Conservation (phyloP, 257 asterid genomes). For the Gynochthodes officinalis region DNA sequence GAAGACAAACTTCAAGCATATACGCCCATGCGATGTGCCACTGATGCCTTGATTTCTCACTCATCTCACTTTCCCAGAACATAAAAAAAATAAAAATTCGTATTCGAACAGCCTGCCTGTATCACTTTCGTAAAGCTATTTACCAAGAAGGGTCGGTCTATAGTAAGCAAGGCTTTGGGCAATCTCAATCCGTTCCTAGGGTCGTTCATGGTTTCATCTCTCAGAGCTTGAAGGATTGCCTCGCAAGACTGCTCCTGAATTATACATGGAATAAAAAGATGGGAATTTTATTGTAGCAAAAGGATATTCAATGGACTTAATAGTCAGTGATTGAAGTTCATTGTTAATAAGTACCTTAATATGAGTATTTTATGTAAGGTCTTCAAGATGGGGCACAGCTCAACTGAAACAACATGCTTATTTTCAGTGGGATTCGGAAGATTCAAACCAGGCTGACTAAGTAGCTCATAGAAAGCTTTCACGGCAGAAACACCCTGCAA, state of each 20-base stretch:
- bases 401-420: slow-evolving; percentile 80
- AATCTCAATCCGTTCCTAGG: slow-evolving; percentile 87
- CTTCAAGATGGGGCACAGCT: slow-evolving; percentile 79
- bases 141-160: slow-evolving; percentile 82
- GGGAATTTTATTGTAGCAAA: not conserved
- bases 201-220: slow-evolving; percentile 78
- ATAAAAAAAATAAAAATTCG: too few species aligned
- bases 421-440: slow-evolving; percentile 66
- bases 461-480: slow-evolving; percentile 78
- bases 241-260: slow-evolving; percentile 55
- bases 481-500: slow-evolving; percentile 87
- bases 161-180: slow-evolving; percentile 81
- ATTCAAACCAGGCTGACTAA: slow-evolving; percentile 61
- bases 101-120: not conserved
- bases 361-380: slow-evolving; percentile 65
- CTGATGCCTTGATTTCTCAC: not conserved
- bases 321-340: not conserved
- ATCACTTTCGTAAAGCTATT: slow-evolving; percentile 13
- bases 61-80: not conserved
- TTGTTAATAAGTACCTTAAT: slow-evolving; percentile 37
- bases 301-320: not conserved
- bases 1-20: not conserved
- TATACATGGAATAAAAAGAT: not conserved
- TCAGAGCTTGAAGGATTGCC: slow-evolving; percentile 77
- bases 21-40: not conserved